Evolutionary conservation across 768 basidiomycete genomes (phyloP), one percentile per base, ranked within the genome.

Genomic region (Butyriboletus loyo): DNA sequence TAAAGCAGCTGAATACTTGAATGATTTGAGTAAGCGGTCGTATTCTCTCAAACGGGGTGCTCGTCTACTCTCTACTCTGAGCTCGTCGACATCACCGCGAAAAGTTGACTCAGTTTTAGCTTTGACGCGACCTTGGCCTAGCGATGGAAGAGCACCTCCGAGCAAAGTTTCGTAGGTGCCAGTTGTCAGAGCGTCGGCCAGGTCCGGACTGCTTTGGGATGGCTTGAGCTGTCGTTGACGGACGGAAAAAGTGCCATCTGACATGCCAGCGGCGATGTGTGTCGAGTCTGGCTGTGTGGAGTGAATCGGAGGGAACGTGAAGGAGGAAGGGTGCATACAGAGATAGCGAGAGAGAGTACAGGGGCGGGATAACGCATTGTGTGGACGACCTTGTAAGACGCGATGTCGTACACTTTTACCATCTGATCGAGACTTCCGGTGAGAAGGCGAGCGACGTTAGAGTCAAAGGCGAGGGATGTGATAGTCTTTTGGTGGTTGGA

Each of bases 401-500:
- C 83, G 34, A 95, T 85, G 70, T 98, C 96, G 73, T 98, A 99
- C 31, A 98, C 95, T 73, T 99, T 99, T 52, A 98, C 92, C 89
- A 99, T 89, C 60, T 96, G 94, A 68, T 99, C 97, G 56, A 99
- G 75, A 38, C 90, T 85, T 28, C 93, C 97, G 1, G 92, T 92
- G 41, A 99, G 75, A 2, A 98, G 78, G 34, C 94, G 81, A 58
- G 83, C 82, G 25, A 88, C 84, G 45, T 76, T 79, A 28, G 87
- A 65, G 65, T 92, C 86, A 69, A 95, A 92, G 1, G 92, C 75
- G 38, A 97, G 77, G 15, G 92, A 81, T 0, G 96, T 98, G 50
- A 99, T 83, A 3, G 97, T 94, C 74, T 99, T 99, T 72, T 98
- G 96, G 67, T 99, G 97, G 73, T 98, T 98, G 32, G 93, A 96